These are phyloP conservation scores for Strombidium stylifer DNA, from an alignment of 73 alveolate species.

Conservation along the genomic window DNA sequence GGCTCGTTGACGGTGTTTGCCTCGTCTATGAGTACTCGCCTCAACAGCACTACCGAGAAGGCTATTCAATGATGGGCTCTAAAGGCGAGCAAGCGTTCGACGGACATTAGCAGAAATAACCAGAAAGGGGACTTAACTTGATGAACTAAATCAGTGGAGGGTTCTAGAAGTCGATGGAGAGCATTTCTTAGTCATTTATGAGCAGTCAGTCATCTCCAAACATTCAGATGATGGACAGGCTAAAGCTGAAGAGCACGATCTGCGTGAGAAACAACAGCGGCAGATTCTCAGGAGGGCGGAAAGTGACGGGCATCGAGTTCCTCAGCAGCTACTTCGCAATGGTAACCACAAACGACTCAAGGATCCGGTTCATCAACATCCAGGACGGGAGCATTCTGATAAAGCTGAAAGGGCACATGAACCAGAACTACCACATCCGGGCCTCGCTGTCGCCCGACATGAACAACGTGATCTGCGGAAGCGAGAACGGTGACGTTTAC, in stretches of 20 bases:
- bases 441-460: conserved; percentile 65
- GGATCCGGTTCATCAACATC: conserved; percentile 70
- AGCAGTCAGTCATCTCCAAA: too few relatives aligned
- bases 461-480: conserved; percentile 74
- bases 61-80: too few relatives aligned
- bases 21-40: conserved; percentile 60
- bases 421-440: conserved; percentile 66
- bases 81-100: too few relatives aligned
- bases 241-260: conserved; percentile 24
- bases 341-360: conserved; percentile 81
- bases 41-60: too few relatives aligned
- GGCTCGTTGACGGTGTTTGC: conserved; percentile 77
- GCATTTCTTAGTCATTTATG: too few relatives aligned
- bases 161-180: too few relatives aligned
- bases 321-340: conserved; percentile 63
- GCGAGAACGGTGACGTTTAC: conserved; percentile 86
- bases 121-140: neutral
- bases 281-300: conserved; percentile 74
- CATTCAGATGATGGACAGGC: too few relatives aligned
- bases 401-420: conserved; percentile 82
- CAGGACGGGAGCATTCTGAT: conserved; percentile 51
- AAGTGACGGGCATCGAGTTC: conserved; percentile 80
- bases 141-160: neutral
- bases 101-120: too few relatives aligned
- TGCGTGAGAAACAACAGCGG: conserved; percentile 78